A percentile compares a stretch with the other conserved stretches of the same genome.
Conservation (phyloP, 1,139 yeast species). For the Pneumocystis carinii region DNA sequence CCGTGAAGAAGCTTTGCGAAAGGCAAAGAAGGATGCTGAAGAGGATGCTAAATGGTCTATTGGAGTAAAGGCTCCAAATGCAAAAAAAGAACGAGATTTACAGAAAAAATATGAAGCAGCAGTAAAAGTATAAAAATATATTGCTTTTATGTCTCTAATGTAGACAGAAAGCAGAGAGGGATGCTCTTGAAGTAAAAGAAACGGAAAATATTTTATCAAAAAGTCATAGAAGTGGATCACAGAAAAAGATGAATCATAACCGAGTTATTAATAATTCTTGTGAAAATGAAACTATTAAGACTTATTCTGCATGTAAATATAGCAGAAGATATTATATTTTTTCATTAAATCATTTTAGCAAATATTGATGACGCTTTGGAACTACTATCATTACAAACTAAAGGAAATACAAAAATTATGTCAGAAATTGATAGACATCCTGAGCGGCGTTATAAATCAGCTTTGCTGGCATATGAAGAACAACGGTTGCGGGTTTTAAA, state of each 20-base stretch:
- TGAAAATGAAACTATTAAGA: slow-evolving; percentile 17
- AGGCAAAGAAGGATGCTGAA: slow-evolving; percentile 51
- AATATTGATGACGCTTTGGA: slow-evolving; percentile 70
- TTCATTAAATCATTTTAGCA: slow-evolving; percentile 15
- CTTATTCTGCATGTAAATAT: slow-evolving; percentile 10
- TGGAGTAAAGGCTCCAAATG: slow-evolving; percentile 45
- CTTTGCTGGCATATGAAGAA: slow-evolving; percentile 57
- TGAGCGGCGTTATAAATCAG: slow-evolving; percentile 77
- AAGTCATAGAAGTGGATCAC: slow-evolving; percentile 59
- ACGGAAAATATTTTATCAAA: slow-evolving; percentile 49
- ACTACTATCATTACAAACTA: slow-evolving; percentile 48
- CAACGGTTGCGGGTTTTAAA: slow-evolving; percentile 57
- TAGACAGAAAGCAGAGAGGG: slow-evolving; percentile 26
- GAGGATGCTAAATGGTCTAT: slow-evolving; percentile 58
- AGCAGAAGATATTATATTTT: background rate
- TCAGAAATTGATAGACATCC: slow-evolving; percentile 67
- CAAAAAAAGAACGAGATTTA: slow-evolving; percentile 19
- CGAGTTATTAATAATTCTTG: slow-evolving; percentile 52
- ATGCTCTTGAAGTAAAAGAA: slow-evolving; percentile 41
- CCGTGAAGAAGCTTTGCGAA: slow-evolving; percentile 50
- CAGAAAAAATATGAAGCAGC: slow-evolving; percentile 4
- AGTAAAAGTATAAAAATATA: background rate
- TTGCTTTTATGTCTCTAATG: background rate
- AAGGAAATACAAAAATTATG: slow-evolving; percentile 29
- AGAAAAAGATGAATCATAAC: slow-evolving; percentile 48